Conservation (phyloP, 179 eudicot species). For the Patellifolia procumbens region DNA sequence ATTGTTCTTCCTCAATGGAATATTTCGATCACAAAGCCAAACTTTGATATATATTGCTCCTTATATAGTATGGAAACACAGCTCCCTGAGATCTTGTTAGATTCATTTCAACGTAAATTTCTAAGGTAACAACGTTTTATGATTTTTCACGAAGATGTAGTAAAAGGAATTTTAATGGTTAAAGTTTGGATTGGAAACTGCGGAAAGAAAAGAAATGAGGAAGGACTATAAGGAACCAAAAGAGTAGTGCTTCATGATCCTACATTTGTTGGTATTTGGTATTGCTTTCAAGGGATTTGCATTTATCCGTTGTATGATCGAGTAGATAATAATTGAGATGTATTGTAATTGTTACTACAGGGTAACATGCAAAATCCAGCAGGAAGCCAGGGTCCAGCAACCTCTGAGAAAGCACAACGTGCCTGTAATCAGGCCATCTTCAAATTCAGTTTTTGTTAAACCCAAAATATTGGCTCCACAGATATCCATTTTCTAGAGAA, state of each 20-base stretch:
- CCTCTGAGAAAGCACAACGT: conserved; percentile 65
- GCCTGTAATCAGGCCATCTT: conserved; percentile 36
- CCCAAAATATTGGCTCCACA: conserved; percentile 30
- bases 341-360: conserved; percentile 35
- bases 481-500: conserved; percentile 57
- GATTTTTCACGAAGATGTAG: no score
- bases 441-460: conserved; percentile 39
- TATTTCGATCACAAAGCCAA: no score
- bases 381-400: conserved; percentile 58
- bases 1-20: no score
- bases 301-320: neutral
- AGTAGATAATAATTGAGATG: neutral
- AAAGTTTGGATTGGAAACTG: no score
- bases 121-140: no score
- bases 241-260: neutral
- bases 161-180: no score
- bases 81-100: no score
- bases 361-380: conserved; percentile 42
- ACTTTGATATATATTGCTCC: no score
- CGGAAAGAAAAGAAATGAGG: no score
- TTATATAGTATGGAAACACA: no score
- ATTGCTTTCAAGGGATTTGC: neutral
- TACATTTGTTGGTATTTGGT: neutral
- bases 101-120: no score
- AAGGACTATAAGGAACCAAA: no score